Base-by-base conservation (phyloP, 78 protist genomes). In the Planoprotostelium fungivorum region DNA sequence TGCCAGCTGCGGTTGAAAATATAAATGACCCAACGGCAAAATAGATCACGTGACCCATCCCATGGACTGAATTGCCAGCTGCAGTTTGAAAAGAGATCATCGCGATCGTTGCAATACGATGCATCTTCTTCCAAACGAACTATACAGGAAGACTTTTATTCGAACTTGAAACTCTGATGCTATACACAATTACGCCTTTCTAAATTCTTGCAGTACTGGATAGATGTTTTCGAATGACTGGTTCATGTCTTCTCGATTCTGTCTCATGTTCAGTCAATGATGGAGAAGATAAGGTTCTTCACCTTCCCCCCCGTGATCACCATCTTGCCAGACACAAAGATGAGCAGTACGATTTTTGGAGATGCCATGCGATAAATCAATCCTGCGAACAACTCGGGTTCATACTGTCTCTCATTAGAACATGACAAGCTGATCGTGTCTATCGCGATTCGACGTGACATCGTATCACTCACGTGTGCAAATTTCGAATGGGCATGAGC, bases 331-430 rank as follows among this genome's bases (percentile, higher is more conserved):
- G 98, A 96, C 29, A 97, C 99, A 86, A 98, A 99, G 86, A 99
- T 94, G 84, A 98, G 94, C 34, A 98, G 86, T 38, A 95, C 97
- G 1, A 98, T 89, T 89, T 98, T 98, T 0, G 99, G 99, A 34
- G 88, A 83, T 37, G 86, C 39, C 98, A 98, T 94, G 38, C 97
- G 88, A 86, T 97, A 98, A 73, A 98, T 89, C 73, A 98, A 93
- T 31, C 99, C 99, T 0, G 99, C 99, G 36, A 98, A 98, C 37
- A 98, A 83, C 89, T 99, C 99, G 1, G 99, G 99, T 89, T 99
- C 99, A 89, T 98, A 99, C 93, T 92, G 83, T 38, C 36, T 1
- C 73, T 5, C 73, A 51, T 51, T 25, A n/a, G n/a, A n/a, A n/a
- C 16, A 5, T 25, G 84, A 51, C 73, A 16, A 51, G 16, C 73